A percentile compares a stretch with the other conserved stretches of the same genome.
Evolutionary conservation across 495 filamentous ascomycete genomes (phyloP).

Genomic region (Penicillium robsamsonii): DNA sequence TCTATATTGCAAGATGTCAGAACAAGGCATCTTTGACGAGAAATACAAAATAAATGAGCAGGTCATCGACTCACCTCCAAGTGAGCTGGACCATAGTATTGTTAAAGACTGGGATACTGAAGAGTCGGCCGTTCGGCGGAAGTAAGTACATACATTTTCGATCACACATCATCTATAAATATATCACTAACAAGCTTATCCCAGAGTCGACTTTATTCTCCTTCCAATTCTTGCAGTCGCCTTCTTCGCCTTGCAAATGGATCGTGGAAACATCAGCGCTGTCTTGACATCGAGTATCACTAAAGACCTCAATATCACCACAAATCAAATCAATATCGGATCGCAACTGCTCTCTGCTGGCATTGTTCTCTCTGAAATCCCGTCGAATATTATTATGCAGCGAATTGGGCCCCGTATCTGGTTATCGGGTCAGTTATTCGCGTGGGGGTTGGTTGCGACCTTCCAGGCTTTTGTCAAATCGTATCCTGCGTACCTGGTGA

Average conservation of each 20-base stretch:
- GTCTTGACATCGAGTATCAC: slow-evolving; percentile 52
- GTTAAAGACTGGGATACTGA: slow-evolving; percentile 36
- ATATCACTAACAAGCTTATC: background rate
- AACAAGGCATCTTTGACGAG: slow-evolving; percentile 6
- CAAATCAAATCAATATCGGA: slow-evolving; percentile 58
- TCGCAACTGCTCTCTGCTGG: slow-evolving; percentile 54
- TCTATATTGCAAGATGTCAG: background rate
- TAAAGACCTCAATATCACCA: slow-evolving; percentile 51
- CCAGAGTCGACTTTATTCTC: slow-evolving; percentile 50
- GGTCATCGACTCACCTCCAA: slow-evolving; percentile 12
- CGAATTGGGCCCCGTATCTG: slow-evolving; percentile 52
- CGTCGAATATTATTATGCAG: slow-evolving; percentile 56
- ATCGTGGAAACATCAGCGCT: slow-evolving; percentile 52
- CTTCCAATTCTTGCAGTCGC: slow-evolving; percentile 54
- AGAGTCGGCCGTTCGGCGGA: slow-evolving; percentile 29
- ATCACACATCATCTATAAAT: background rate
- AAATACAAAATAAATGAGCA: slow-evolving; percentile 16
- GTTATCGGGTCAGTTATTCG: slow-evolving; percentile 55
- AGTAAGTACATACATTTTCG: slow-evolving; percentile 21
- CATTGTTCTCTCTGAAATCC: slow-evolving; percentile 58
- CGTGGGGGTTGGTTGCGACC: slow-evolving; percentile 58
- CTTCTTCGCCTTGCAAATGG: slow-evolving; percentile 59
- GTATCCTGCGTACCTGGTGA: slow-evolving; percentile 49
- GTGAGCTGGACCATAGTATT: slow-evolving; percentile 22
- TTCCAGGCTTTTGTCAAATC: slow-evolving; percentile 58